A percentile compares a stretch with the other conserved stretches of the same genome.
Conservation (phyloP, 345 rosid species). For the Salix suchowensis region DNA sequence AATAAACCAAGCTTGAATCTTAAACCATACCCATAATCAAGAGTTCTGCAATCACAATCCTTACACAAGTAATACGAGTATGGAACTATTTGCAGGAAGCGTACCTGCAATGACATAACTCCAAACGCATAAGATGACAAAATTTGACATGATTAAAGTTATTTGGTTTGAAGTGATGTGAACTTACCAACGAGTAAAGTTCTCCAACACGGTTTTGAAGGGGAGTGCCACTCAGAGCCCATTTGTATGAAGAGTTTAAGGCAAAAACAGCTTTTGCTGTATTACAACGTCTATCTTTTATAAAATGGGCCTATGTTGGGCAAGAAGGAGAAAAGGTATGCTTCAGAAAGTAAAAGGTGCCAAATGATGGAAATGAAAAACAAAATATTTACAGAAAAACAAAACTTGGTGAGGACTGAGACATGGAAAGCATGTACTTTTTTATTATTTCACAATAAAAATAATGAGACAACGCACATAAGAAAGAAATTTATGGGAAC, state of each 20-base stretch:
- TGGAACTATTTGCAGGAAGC: slow-evolving; percentile 78
- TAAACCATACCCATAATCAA: slow-evolving; percentile 70
- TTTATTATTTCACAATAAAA: no score
- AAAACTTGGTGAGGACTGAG: neutral
- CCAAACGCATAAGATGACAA: slow-evolving; percentile 16
- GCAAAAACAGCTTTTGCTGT: slow-evolving; percentile 91
- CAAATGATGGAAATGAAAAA: neutral
- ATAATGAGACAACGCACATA: no score
- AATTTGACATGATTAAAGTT: slow-evolving; percentile 9
- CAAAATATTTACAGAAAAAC: neutral
- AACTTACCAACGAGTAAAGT: slow-evolving; percentile 86
- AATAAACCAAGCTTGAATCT: neutral
- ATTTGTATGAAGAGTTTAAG: slow-evolving; percentile 70
- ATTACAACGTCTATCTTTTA: slow-evolving; percentile 85
- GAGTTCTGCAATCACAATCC: slow-evolving; percentile 86
- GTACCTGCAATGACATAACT: slow-evolving; percentile 54
- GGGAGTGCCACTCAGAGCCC: slow-evolving; percentile 99
- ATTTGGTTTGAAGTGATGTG: slow-evolving; percentile 8
- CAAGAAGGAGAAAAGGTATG: neutral
- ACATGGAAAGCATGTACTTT: neutral
- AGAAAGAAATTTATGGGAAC: no score
- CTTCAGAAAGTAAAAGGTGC: neutral
- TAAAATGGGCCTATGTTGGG: slow-evolving; percentile 63
- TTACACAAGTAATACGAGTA: slow-evolving; percentile 93
- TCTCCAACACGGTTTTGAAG: slow-evolving; percentile 98